Percentiles rank a stretch among this genome's conserved stretches.
Evolutionary conservation across 2,329 filamentous ascomycete species (phyloP).

Genomic region (Ophiostoma pallidulum): DNA sequence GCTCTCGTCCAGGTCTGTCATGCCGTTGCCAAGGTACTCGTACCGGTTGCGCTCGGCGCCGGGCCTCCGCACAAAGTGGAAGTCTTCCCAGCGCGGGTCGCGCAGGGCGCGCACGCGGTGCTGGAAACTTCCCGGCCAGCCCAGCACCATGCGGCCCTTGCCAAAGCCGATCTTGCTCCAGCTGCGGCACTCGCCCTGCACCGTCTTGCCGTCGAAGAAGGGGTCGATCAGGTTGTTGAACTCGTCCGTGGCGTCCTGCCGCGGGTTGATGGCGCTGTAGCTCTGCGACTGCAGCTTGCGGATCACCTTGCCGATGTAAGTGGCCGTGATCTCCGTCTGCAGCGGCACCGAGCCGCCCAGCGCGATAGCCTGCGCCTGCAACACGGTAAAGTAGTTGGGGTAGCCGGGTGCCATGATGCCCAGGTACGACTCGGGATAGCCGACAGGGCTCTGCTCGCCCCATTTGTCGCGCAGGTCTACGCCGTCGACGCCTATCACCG

Average conservation of each 20-base stretch:
- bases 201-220: slow-evolving; percentile 12
- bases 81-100: slow-evolving; percentile 16
- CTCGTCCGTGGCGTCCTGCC: slow-evolving; percentile 13
- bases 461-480: slow-evolving; percentile 14
- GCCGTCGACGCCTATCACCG: slow-evolving; percentile 9
- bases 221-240: slow-evolving; percentile 14
- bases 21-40: slow-evolving; percentile 15
- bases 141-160: slow-evolving; percentile 8
- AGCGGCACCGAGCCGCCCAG: slow-evolving; percentile 16
- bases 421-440: slow-evolving; percentile 7
- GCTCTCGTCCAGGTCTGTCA: slow-evolving; percentile 2
- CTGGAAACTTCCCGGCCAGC: slow-evolving; percentile 16
- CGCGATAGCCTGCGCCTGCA: slow-evolving; percentile 14
- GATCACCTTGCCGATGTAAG: slow-evolving; percentile 15
- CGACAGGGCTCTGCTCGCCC: slow-evolving; percentile 11
- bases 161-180: slow-evolving; percentile 15
- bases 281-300: slow-evolving; percentile 17
- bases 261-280: slow-evolving; percentile 13
- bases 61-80: slow-evolving; percentile 8
- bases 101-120: slow-evolving; percentile 11
- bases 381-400: slow-evolving; percentile 2
- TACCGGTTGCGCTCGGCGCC: slow-evolving; percentile 11
- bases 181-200: slow-evolving; percentile 10
- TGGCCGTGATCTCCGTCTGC: slow-evolving; percentile 15
- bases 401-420: background rate